Evolutionary conservation across 192 early-diverging fungal species (phyloP).

Genomic region (Backusella parvicylindrica): DNA sequence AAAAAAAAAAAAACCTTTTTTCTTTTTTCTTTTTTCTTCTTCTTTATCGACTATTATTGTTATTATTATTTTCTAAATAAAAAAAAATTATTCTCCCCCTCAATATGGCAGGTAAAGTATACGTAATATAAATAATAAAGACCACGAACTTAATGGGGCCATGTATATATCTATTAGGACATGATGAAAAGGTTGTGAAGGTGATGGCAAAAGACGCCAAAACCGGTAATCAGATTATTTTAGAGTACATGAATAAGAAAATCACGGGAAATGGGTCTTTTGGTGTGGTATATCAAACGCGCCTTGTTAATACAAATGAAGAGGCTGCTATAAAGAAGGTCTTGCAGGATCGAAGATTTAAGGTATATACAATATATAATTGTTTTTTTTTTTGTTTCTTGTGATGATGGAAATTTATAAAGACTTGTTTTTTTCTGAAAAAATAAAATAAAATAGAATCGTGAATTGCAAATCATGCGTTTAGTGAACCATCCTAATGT

Average conservation of each 20-base stretch:
- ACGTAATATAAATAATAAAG: background rate
- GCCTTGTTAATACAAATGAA: constrained; percentile 76
- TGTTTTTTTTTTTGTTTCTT: background rate
- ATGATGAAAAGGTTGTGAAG: constrained; percentile 40
- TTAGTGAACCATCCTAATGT: constrained; percentile 94
- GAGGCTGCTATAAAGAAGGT: constrained; percentile 97
- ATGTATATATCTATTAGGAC: background rate
- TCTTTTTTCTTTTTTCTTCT: background rate
- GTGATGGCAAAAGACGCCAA: constrained; percentile 85
- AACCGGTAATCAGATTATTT: constrained; percentile 78
- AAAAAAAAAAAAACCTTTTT: background rate
- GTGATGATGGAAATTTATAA: background rate
- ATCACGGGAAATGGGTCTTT: constrained; percentile 97
- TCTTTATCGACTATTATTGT: background rate
- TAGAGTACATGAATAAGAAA: constrained; percentile 88
- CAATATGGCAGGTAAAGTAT: background rate
- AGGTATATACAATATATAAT: constrained; percentile 54
- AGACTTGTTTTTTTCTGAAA: background rate
- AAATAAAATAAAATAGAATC: constrained; percentile 55
- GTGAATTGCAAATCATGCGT: constrained; percentile 92
- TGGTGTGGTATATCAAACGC: constrained; percentile 96
- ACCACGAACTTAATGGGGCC: background rate
- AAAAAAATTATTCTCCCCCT: too few relatives aligned
- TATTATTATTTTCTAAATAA: background rate
- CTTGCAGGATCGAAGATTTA: constrained; percentile 96